Base-by-base conservation (phyloP, 768 basidiomycete genomes). In the Boletus subcaerulescens region DNA sequence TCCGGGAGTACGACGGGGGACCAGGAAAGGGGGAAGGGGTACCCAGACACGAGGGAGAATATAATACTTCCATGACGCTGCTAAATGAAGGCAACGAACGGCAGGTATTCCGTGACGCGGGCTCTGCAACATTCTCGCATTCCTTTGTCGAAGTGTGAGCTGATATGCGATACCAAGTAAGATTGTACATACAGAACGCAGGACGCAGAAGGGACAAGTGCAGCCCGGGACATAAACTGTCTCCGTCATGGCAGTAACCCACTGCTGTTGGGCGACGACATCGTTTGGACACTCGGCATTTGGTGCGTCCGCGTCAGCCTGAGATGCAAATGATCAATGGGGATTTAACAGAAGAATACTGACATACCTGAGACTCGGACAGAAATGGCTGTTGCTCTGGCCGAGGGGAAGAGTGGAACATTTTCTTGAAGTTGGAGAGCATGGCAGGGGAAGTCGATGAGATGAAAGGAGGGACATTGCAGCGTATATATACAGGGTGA, bases 51-150 rank as follows among this genome's bases (percentile, higher is more conserved):
- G 65, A 62, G 0, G 62, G 56, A 6, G 69, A 57, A 44, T 72
- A 72, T 12, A 72, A 40, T 6, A 69, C 57, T n/a, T 69, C 57
- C 32, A 67, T 50, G 33, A 70, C 41, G 36, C 55, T 63, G 22
- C 54, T 52, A 18, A 56, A 56, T 2, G 69, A 53, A 46, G 69
- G 67, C 40, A 67, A 24, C 8, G 43, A 45, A 29, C 8, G 4
- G 3, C 6, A 22, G 26, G 31, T 40, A 41, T 24, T 29, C 11
- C n/a, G 56, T 9, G 54, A 43, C 11, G 47, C 12, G 10, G 10
- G 22, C 2, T 42, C 22, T 5, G 26, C 40, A 35, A 48, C 44
- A 5, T 46, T 45, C 5, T 53, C 41, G 2, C 0, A 35, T 22
- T 40, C 53, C 66, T 72, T 38, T 26, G 26, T 9, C 15, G 13